Evolutionary conservation across 2,329 filamentous ascomycete genomes (phyloP).

Genomic region (Elsinoe arachidis): DNA sequence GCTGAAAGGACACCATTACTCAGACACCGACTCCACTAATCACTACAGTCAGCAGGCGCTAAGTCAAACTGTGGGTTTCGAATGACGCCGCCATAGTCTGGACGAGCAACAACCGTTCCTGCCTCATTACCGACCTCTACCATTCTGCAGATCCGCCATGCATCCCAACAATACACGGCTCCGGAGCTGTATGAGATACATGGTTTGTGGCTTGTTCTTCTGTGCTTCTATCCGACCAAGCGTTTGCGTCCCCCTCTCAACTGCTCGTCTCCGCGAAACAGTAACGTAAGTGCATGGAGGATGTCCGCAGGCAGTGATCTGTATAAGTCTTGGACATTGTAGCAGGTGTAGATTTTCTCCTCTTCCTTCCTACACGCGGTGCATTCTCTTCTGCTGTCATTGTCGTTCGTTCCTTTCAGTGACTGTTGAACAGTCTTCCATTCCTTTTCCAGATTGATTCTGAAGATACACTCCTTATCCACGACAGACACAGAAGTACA

Average conservation of each 20-base stretch:
- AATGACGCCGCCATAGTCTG: conserved; percentile 7
- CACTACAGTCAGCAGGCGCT: background rate
- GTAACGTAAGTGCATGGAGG: background rate
- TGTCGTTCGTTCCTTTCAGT: conserved; percentile 5
- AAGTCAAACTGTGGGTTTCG: conserved; percentile 5
- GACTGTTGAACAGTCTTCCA: conserved; percentile 6
- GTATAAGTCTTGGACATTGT: background rate
- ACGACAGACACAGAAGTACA: background rate
- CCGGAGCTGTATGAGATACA: conserved; percentile 1
- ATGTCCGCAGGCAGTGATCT: background rate
- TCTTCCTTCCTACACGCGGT: conserved; percentile 1
- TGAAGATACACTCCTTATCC: background rate
- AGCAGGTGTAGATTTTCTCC: background rate
- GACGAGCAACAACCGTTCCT: conserved; percentile 2
- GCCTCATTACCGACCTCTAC: background rate
- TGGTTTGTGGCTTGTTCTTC: conserved; percentile 3
- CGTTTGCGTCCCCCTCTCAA: background rate
- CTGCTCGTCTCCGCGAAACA: background rate
- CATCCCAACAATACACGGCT: background rate
- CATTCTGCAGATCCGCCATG: background rate
- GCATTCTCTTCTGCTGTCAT: conserved; percentile 7
- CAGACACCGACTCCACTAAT: background rate
- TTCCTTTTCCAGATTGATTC: conserved; percentile 4
- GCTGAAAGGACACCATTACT: background rate
- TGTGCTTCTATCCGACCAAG: background rate